Evolutionary conservation across 345 rosid genomes (phyloP).

Genomic region (Iberis pinnata): DNA sequence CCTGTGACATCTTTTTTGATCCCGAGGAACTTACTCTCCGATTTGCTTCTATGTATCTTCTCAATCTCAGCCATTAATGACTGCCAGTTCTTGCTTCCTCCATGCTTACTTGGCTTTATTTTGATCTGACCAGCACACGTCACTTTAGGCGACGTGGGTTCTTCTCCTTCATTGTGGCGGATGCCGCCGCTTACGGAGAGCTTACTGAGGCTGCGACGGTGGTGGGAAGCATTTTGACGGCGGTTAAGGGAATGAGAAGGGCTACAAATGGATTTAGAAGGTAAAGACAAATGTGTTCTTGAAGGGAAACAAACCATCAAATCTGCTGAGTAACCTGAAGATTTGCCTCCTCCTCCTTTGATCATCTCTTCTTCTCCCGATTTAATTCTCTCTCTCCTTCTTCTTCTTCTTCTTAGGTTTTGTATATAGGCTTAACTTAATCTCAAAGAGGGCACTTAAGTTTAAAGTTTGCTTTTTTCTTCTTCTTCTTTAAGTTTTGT

Average conservation of each 20-base stretch:
- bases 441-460: neutral
- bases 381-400: constrained; percentile 1
- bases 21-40: constrained; percentile 51
- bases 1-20: constrained; percentile 67
- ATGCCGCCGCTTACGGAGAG: constrained; percentile 28
- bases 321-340: neutral
- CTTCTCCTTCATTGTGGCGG: constrained; percentile 23
- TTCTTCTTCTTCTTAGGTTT: constrained; percentile 14
- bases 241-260: constrained; percentile 47
- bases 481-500: constrained; percentile 9
- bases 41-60: constrained; percentile 43
- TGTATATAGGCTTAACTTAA: constrained; percentile 23
- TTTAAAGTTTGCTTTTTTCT: constrained; percentile 18
- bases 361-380: neutral
- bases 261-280: constrained; percentile 66
- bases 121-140: constrained; percentile 95
- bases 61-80: constrained; percentile 71
- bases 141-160: constrained; percentile 87
- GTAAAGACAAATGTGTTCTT: constrained; percentile 42
- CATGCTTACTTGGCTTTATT: constrained; percentile 45
- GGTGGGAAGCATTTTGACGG: constrained; percentile 34
- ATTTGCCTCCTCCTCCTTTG: neutral
- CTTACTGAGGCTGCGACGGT: constrained; percentile 35
- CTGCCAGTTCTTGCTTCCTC: constrained; percentile 68
- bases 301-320: neutral